These are phyloP conservation scores for Phaeosphaeriaceae sp. DNA, from an alignment of 2,329 filamentous ascomycete genomes.

Conservation along the genomic window DNA sequence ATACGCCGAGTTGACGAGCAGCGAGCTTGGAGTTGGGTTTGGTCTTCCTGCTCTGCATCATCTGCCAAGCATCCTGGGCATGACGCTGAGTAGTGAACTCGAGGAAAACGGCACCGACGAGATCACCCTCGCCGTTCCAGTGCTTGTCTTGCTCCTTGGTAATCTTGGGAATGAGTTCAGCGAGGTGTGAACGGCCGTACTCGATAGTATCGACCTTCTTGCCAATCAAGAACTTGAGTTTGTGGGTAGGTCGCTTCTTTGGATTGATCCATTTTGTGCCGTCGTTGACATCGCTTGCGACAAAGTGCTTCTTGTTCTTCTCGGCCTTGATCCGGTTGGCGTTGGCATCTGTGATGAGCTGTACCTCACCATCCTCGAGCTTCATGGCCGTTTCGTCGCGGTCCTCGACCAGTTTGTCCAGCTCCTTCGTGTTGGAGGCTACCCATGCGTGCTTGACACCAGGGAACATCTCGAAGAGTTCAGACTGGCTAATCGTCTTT, in stretches of 20 bases:
- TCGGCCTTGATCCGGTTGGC: constrained; percentile 70
- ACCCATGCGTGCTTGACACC: constrained; percentile 56
- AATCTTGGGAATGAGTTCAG: constrained; percentile 74
- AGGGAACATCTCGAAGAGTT: constrained; percentile 49
- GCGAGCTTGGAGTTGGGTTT: constrained; percentile 45
- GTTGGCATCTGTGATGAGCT: constrained; percentile 63
- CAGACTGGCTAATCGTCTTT: constrained; percentile 48
- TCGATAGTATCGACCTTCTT: constrained; percentile 75
- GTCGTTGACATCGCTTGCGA: constrained; percentile 50
- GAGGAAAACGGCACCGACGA: constrained; percentile 81
- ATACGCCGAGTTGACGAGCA: constrained; percentile 52
- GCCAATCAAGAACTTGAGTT: constrained; percentile 50
- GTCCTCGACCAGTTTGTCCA: constrained; percentile 53
- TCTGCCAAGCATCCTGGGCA: constrained; percentile 85
- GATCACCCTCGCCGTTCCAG: constrained; percentile 68
- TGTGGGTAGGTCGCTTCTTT: constrained; percentile 51
- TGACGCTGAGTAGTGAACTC: constrained; percentile 83
- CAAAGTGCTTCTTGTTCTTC: constrained; percentile 56
- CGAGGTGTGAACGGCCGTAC: constrained; percentile 78
- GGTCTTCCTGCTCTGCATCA: constrained; percentile 51
- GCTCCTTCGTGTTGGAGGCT: constrained; percentile 53
- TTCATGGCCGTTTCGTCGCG: constrained; percentile 52
- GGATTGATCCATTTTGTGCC: constrained; percentile 52
- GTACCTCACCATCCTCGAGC: constrained; percentile 54
- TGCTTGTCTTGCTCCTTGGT: constrained; percentile 72